A percentile compares a stretch with the other conserved stretches of the same genome.
Evolutionary conservation across 176 grass and related monocot species (phyloP).

Genomic region (Cenchrus americanus): DNA sequence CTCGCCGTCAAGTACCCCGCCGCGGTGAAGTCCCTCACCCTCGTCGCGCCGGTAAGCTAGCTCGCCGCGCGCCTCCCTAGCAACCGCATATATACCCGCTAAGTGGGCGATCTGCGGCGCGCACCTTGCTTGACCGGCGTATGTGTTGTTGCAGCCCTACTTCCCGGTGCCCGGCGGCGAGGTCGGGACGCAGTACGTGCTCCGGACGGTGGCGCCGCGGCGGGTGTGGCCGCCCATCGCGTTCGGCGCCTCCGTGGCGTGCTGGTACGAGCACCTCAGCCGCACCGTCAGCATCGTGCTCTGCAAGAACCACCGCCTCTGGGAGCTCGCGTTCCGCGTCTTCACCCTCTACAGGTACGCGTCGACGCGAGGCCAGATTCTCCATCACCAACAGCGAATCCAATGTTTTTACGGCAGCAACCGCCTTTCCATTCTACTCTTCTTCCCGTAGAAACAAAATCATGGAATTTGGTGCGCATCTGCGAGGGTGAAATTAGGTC

Average conservation of each 20-base stretch:
- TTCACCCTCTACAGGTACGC: constrained; percentile 83
- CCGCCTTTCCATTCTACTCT: not conserved
- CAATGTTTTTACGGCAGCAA: not conserved
- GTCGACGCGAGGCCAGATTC: no score
- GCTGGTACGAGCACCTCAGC: constrained; percentile 98
- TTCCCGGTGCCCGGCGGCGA: constrained; percentile 81
- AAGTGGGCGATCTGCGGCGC: no score
- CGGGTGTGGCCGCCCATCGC: constrained; percentile 86
- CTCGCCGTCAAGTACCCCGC: constrained; percentile 69
- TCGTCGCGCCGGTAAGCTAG: constrained; percentile 53
- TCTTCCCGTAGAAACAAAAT: not conserved
- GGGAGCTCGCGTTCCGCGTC: constrained; percentile 80
- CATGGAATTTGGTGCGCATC: not conserved
- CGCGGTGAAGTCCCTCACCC: constrained; percentile 60
- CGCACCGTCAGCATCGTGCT: constrained; percentile 81
- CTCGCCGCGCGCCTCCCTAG: no score
- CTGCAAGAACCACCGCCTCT: constrained; percentile 91
- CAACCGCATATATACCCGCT: no score
- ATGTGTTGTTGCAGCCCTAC: constrained; percentile 51
- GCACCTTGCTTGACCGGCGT: no score
- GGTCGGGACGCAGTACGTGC: constrained; percentile 72
- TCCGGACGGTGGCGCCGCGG: constrained; percentile 82
- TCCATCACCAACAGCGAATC: not conserved
- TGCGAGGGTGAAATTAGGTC: constrained; percentile 42
- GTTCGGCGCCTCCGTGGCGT: constrained; percentile 82